Evolutionary conservation across 805 yeast species (phyloP).

Genomic region (Cyberlindnera saturnus): DNA sequence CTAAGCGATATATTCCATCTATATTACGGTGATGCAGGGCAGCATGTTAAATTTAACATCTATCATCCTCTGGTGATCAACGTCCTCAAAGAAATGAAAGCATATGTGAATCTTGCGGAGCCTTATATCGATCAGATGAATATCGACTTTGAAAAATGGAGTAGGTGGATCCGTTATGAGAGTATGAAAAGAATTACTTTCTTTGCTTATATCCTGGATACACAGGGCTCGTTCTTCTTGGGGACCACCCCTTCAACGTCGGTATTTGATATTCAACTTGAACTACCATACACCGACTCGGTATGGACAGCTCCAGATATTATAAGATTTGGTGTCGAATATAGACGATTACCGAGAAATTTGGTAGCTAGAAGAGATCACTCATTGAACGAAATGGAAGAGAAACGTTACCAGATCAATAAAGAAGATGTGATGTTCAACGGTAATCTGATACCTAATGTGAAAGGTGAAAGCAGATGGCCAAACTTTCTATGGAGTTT

Average conservation of each 20-base stretch:
- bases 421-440: constrained; percentile 12
- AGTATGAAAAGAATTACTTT: constrained; percentile 36
- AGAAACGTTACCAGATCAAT: constrained; percentile 6
- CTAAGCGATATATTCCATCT: constrained; percentile 21
- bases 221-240: constrained; percentile 33
- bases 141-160: constrained; percentile 28
- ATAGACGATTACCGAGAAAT: constrained; percentile 25
- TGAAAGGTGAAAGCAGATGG: constrained; percentile 29
- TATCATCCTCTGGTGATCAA: constrained; percentile 21
- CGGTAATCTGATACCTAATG: constrained; percentile 20
- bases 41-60: constrained; percentile 13
- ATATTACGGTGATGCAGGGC: constrained; percentile 21
- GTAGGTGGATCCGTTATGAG: constrained; percentile 41
- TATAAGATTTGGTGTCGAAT: constrained; percentile 20
- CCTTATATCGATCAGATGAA: constrained; percentile 5
- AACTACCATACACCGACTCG: constrained; percentile 39
- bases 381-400: not conserved
- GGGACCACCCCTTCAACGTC: constrained; percentile 30
- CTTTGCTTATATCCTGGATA: constrained; percentile 36
- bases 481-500: constrained; percentile 32
- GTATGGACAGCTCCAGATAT: constrained; percentile 34
- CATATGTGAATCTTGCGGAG: constrained; percentile 10
- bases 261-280: constrained; percentile 37
- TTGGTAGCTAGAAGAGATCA: constrained; percentile 5
- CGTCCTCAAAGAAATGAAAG: constrained; percentile 15